Percentiles rank a stretch among this genome's conserved stretches.
These are phyloP conservation scores for Fagus crenata DNA, from an alignment of 306 rosid genomes.

Conservation along the genomic window DNA sequence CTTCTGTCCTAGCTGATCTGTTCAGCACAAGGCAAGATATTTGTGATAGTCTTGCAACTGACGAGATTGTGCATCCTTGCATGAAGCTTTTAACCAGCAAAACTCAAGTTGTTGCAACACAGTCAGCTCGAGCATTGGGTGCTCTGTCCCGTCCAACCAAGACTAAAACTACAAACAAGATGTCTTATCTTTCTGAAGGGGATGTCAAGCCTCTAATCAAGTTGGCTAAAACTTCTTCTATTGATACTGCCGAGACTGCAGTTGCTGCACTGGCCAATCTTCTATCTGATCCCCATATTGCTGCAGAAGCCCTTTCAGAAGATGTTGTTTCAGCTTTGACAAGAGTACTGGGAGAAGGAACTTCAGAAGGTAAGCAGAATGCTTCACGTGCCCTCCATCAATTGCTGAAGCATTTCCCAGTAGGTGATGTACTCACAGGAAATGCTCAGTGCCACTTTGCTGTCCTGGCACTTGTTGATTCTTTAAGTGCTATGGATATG, in stretches of 20 bases:
- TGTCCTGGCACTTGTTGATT: slow-evolving; percentile 77
- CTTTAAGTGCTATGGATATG: slow-evolving; percentile 61
- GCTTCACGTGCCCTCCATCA: slow-evolving; percentile 88
- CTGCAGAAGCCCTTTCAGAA: slow-evolving; percentile 72
- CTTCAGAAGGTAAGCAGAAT: slow-evolving; percentile 76
- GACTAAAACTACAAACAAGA: slow-evolving; percentile 55
- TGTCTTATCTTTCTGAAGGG: slow-evolving; percentile 73
- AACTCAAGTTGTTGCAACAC: slow-evolving; percentile 86
- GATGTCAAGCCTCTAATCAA: slow-evolving; percentile 79
- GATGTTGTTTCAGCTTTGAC: slow-evolving; percentile 84
- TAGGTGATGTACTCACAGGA: slow-evolving; percentile 68
- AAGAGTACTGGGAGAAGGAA: slow-evolving; percentile 81
- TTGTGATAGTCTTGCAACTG: slow-evolving; percentile 82
- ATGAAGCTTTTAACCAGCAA: slow-evolving; percentile 90
- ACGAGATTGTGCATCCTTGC: slow-evolving; percentile 84
- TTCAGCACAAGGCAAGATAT: slow-evolving; percentile 85
- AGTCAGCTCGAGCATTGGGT: slow-evolving; percentile 89
- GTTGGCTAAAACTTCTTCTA: slow-evolving; percentile 87
- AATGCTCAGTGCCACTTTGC: slow-evolving; percentile 67
- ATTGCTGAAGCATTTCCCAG: slow-evolving; percentile 78
- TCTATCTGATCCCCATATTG: slow-evolving; percentile 78
- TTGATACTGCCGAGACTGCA: slow-evolving; percentile 89
- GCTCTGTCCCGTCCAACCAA: slow-evolving; percentile 82
- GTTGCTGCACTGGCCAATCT: slow-evolving; percentile 94
- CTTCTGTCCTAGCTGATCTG: slow-evolving; percentile 89